These are phyloP conservation scores for Irpex lacteus DNA, from an alignment of 1,284 basidiomycete genomes.

Conservation along the genomic window DNA sequence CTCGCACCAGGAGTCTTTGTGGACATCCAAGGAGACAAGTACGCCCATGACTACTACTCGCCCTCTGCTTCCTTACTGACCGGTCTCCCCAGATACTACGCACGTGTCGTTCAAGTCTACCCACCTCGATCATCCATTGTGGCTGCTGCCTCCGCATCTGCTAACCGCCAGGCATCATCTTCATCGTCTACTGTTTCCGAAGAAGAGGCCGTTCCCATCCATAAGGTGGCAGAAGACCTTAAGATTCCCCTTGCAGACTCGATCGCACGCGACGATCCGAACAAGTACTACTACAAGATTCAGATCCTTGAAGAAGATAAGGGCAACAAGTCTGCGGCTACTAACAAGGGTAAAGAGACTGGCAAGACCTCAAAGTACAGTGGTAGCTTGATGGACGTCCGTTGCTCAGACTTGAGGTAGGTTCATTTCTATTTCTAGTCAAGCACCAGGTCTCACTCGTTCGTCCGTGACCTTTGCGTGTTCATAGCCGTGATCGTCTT, in stretches of 20 bases:
- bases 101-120: slow-evolving; percentile 71
- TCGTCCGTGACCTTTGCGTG: neutral
- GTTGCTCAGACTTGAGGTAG: slow-evolving; percentile 77
- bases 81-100: slow-evolving; percentile 62
- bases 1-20: slow-evolving; percentile 69
- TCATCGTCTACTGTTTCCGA: slow-evolving; percentile 26
- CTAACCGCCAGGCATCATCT: slow-evolving; percentile 26
- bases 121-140: slow-evolving; percentile 43
- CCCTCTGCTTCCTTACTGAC: slow-evolving; percentile 15
- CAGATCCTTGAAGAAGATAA: slow-evolving; percentile 79
- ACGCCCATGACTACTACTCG: slow-evolving; percentile 32
- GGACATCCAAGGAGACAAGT: slow-evolving; percentile 82
- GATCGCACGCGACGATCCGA: slow-evolving; percentile 72
- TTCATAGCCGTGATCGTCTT: slow-evolving; percentile 82
- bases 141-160: slow-evolving; percentile 23
- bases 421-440: slow-evolving; percentile 22
- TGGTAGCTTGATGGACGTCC: slow-evolving; percentile 79
- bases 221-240: slow-evolving; percentile 80
- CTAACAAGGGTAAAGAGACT: slow-evolving; percentile 45
- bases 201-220: slow-evolving; percentile 33
- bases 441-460: neutral
- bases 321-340: slow-evolving; percentile 53
- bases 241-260: slow-evolving; percentile 73
- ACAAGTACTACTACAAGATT: slow-evolving; percentile 85
- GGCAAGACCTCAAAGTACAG: slow-evolving; percentile 47